phyloP scores from a whole-genome alignment of 2,329 filamentous ascomycete species.

The Sarocladium kiliense region DNA sequence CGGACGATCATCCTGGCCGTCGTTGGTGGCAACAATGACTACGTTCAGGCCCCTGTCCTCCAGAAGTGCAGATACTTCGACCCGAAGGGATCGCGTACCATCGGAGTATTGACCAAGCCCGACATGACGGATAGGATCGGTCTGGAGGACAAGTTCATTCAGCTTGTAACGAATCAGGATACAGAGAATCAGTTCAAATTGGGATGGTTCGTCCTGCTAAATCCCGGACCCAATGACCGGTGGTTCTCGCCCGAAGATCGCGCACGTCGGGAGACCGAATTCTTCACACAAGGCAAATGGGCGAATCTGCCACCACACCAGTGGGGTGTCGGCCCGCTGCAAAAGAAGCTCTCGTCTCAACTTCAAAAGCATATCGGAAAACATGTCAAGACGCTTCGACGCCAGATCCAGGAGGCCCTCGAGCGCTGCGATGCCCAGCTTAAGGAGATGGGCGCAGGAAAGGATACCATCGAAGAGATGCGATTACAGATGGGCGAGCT shows the following conservation, averaged over 20 bases:
- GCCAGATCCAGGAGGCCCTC: constrained; percentile 45
- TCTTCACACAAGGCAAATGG: constrained; percentile 46
- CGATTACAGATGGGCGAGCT: constrained; percentile 48
- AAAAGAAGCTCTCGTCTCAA: constrained; percentile 43
- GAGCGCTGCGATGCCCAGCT: constrained; percentile 44
- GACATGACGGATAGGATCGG: constrained; percentile 49
- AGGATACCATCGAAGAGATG: constrained; percentile 49
- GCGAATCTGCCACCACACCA: constrained; percentile 39
- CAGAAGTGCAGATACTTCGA: constrained; percentile 47
- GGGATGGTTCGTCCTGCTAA: constrained; percentile 47
- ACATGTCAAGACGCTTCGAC: constrained; percentile 44
- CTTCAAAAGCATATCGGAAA: constrained; percentile 47
- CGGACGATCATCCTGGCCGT: constrained; percentile 52
- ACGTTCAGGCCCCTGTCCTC: constrained; percentile 46
- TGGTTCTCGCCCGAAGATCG: constrained; percentile 39
- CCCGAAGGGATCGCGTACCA: constrained; percentile 41
- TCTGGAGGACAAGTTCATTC: constrained; percentile 48
- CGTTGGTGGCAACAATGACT: constrained; percentile 50
- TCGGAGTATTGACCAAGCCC: constrained; percentile 48
- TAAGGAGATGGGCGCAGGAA: constrained; percentile 43
- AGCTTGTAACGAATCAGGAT: constrained; percentile 46
- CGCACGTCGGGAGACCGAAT: constrained; percentile 37
- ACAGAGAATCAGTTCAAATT: constrained; percentile 44
- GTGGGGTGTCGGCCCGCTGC: constrained; percentile 40
- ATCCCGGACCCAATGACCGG: constrained; percentile 40